phyloP scores from a whole-genome alignment of 805 yeast genomes.

The Wickerhamiella lipophila region DNA sequence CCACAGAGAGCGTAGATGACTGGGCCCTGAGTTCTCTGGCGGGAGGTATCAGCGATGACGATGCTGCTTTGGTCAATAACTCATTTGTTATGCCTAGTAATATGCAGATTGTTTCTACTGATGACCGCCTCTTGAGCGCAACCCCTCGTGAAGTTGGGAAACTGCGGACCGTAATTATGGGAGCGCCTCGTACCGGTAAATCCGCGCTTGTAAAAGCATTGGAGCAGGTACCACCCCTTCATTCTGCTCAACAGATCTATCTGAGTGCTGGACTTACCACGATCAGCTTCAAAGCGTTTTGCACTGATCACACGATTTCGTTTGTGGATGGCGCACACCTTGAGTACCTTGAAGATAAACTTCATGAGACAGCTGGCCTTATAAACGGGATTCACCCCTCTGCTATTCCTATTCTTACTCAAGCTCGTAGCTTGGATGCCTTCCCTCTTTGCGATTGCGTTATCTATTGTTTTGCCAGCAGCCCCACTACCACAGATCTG shows the following conservation, averaged over 20 bases:
- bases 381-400: conserved; percentile 15
- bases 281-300: background rate
- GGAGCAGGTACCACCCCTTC: background rate
- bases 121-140: background rate
- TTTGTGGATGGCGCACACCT: conserved; percentile 5
- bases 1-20: conserved; percentile 13
- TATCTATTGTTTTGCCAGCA: conserved; percentile 10
- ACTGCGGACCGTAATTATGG: conserved; percentile 14
- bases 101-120: conserved; percentile 1
- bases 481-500: conserved; percentile 8
- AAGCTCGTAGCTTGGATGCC: conserved; percentile 11
- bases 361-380: conserved; percentile 15
- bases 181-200: conserved; percentile 11
- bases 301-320: conserved; percentile 3
- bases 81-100: conserved; percentile 15
- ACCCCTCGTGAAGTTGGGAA: conserved; percentile 10
- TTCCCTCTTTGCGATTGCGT: conserved; percentile 15
- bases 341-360: conserved; percentile 5
- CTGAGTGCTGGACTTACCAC: background rate
- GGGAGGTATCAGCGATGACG: conserved; percentile 8
- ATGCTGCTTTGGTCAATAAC: background rate
- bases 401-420: conserved; percentile 8
- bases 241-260: background rate
- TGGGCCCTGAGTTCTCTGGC: conserved; percentile 16
- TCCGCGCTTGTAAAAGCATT: conserved; percentile 10